These are phyloP conservation scores for Austroboletus niveus DNA, from an alignment of 1,284 basidiomycete genomes.

Conservation along the genomic window DNA sequence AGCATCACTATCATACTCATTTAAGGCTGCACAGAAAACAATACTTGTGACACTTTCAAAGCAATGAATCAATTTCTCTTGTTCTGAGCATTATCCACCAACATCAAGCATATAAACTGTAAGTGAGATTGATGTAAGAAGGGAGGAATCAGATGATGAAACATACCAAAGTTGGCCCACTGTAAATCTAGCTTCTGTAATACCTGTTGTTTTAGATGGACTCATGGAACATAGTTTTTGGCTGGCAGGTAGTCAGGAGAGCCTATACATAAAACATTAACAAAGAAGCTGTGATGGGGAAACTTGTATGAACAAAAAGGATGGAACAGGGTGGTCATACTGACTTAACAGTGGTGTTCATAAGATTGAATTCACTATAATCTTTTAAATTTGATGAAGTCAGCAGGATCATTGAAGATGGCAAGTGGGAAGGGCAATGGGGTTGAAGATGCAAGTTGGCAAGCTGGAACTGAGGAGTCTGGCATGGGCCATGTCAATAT, in stretches of 20 bases:
- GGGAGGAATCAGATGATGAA: conserved; percentile 46
- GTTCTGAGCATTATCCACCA: conserved; percentile 90
- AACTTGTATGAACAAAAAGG: not conserved
- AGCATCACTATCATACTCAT: conserved; percentile 88
- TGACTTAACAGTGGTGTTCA: conserved; percentile 92
- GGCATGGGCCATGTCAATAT: too few species aligned
- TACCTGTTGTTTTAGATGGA: conserved; percentile 91
- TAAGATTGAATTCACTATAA: conserved; percentile 92
- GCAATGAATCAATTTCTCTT: conserved; percentile 95
- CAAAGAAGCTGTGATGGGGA: conserved; percentile 75
- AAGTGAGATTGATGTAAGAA: conserved; percentile 23
- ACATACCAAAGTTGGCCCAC: conserved; percentile 73
- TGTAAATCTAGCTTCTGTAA: conserved; percentile 84
- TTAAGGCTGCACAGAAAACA: conserved; percentile 92
- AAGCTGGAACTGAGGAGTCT: too few species aligned
- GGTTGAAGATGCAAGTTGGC: too few species aligned
- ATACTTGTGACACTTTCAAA: conserved; percentile 96
- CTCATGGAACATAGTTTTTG: conserved; percentile 86
- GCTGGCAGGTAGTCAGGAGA: conserved; percentile 80
- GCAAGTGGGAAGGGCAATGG: too few species aligned
- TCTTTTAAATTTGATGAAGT: too few species aligned
- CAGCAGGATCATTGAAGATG: too few species aligned
- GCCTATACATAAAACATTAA: conserved; percentile 81
- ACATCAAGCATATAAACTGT: conserved; percentile 96
- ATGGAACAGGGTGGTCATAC: conserved; percentile 45